Evolutionary conservation across 768 basidiomycete species (phyloP).

Genomic region (Lentinula guzmanii): DNA sequence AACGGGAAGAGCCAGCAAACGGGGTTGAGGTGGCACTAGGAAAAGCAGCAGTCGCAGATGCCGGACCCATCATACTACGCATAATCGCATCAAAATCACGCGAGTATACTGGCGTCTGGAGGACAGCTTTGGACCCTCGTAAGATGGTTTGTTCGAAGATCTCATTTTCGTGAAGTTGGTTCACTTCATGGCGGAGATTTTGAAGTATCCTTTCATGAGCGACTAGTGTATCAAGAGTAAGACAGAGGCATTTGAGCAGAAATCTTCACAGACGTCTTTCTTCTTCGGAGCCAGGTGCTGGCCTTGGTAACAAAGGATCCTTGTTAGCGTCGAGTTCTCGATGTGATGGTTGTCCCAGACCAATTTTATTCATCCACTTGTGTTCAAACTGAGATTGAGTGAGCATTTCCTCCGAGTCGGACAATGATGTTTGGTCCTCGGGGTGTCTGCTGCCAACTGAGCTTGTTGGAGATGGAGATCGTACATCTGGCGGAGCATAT

Average conservation of each 20-base stretch:
- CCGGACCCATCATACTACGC: conserved; percentile 44
- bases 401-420: conserved; percentile 36
- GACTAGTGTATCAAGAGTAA: conserved; percentile 6
- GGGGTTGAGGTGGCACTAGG: conserved; percentile 6
- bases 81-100: conserved; percentile 44
- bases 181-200: conserved; percentile 30
- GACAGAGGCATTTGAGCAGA: not conserved
- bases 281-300: conserved; percentile 19
- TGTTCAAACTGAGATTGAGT: conserved; percentile 32
- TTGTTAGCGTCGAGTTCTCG: conserved; percentile 36
- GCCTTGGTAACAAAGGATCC: conserved; percentile 30
- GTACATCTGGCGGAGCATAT: conserved; percentile 41
- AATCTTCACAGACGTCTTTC: conserved; percentile 27
- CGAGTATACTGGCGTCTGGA: conserved; percentile 36
- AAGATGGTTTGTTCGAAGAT: conserved; percentile 41
- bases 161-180: conserved; percentile 40
- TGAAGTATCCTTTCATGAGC: conserved; percentile 29
- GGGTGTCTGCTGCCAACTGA: conserved; percentile 43
- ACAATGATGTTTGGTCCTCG: conserved; percentile 38
- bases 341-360: conserved; percentile 25
- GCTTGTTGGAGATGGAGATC: conserved; percentile 45
- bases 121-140: conserved; percentile 38
- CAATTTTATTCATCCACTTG: conserved; percentile 35
- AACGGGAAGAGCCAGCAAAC: not conserved
- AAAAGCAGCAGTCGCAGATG: not conserved